Percentiles rank a stretch among this genome's conserved stretches.
Evolutionary conservation across 139 green algal species (phyloP).

Genomic region (Asterochloris erici): DNA sequence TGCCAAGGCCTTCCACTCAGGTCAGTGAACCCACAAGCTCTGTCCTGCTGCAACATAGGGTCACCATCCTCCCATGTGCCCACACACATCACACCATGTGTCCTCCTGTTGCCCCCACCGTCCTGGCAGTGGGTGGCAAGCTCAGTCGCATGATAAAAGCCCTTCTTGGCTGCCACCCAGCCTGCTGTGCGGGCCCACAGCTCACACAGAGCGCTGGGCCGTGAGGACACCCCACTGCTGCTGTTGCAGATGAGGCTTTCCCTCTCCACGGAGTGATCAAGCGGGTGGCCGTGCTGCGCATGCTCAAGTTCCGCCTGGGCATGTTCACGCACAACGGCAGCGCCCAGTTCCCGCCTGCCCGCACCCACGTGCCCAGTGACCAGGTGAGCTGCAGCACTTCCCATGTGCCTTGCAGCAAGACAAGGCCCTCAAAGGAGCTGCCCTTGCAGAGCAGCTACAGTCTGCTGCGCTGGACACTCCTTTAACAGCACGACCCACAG

Average conservation of each 20-base stretch:
- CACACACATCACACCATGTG: no score
- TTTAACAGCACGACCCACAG: no score
- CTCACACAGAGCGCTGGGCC: no score
- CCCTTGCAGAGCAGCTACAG: background rate
- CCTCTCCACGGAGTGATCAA: constrained; percentile 39
- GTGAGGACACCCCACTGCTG: background rate
- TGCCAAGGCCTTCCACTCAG: constrained; percentile 1
- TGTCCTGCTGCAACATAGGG: no score
- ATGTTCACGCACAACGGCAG: constrained; percentile 3
- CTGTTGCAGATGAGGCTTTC: constrained; percentile 27
- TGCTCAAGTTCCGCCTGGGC: constrained; percentile 44
- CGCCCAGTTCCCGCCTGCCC: background rate
- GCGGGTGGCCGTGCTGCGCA: constrained; percentile 35
- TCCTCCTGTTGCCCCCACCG: no score
- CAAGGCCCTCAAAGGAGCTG: background rate
- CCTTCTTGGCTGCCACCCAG: no score
- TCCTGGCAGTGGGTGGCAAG: no score
- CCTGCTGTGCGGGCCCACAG: no score
- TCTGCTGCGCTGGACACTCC: no score
- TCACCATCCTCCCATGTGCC: no score
- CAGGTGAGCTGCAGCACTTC: constrained; percentile 6
- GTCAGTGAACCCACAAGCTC: background rate
- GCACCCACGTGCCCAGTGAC: background rate
- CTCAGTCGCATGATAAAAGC: no score
- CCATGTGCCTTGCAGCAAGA: no score